These are phyloP conservation scores for Corrigiola litoralis DNA, from an alignment of 179 eudicot species.

Conservation along the genomic window DNA sequence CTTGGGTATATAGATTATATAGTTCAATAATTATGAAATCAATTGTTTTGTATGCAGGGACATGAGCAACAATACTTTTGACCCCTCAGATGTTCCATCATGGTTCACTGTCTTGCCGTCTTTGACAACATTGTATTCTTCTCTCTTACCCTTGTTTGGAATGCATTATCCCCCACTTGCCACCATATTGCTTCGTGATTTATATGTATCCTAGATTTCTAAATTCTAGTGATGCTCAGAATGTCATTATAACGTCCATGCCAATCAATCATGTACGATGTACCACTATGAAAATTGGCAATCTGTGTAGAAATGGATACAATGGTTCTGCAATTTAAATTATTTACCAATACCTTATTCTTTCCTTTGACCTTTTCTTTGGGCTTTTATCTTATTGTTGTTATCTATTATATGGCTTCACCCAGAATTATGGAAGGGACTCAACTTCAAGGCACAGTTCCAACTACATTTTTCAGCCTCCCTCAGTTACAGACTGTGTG, in stretches of 20 bases:
- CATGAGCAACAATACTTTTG: constrained; percentile 51
- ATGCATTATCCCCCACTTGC: background rate
- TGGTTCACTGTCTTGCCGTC: constrained; percentile 33
- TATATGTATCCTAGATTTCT: too few relatives aligned
- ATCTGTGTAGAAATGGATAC: too few relatives aligned
- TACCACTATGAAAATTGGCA: too few relatives aligned
- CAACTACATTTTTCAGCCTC: constrained; percentile 33
- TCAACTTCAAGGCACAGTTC: constrained; percentile 33
- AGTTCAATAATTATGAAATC: too few relatives aligned
- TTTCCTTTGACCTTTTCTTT: constrained; percentile 8
- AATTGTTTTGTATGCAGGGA: constrained; percentile 31
- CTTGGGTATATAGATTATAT: too few relatives aligned
- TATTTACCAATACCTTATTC: background rate
- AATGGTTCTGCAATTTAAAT: background rate
- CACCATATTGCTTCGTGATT: background rate
- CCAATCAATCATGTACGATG: too few relatives aligned
- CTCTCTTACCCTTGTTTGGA: constrained; percentile 5
- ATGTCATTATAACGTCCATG: too few relatives aligned
- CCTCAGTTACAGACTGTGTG: constrained; percentile 31
- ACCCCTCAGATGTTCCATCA: constrained; percentile 30
- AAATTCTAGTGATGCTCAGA: too few relatives aligned
- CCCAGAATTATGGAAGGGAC: constrained; percentile 42
- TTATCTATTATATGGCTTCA: background rate
- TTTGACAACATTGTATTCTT: constrained; percentile 44
- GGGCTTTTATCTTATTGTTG: background rate